phyloP scores from a whole-genome alignment of 306 rosid genomes.

The Casuarina cunninghamiana region DNA sequence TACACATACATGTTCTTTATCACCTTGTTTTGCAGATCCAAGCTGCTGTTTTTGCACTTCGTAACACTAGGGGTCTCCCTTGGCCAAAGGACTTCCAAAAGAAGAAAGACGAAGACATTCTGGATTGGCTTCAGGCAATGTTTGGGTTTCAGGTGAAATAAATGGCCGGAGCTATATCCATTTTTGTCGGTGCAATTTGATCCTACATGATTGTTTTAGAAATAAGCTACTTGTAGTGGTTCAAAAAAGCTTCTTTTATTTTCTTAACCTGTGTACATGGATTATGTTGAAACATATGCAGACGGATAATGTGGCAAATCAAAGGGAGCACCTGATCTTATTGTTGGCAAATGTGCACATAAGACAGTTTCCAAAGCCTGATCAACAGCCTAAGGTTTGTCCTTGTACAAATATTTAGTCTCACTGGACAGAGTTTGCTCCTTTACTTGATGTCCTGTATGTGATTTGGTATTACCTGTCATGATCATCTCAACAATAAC shows the following conservation, averaged over 20 bases:
- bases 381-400: conserved; percentile 97
- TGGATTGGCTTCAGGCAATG: conserved; percentile 96
- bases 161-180: conserved; percentile 6
- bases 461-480: not conserved
- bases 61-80: conserved; percentile 91
- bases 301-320: conserved; percentile 93
- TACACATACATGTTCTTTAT: conserved; percentile 2
- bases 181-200: conserved; percentile 8
- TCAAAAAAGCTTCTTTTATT: conserved; percentile 15
- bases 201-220: conserved; percentile 1
- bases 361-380: conserved; percentile 92
- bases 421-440: not conserved
- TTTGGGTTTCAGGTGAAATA: conserved; percentile 91
- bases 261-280: conserved; percentile 22
- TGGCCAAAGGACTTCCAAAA: conserved; percentile 87
- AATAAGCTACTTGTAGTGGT: not conserved
- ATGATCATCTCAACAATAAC: not conserved
- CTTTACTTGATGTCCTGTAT: not conserved
- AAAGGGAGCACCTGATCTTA: conserved; percentile 92
- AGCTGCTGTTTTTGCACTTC: conserved; percentile 93
- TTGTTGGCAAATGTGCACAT: conserved; percentile 97
- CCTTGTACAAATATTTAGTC: conserved; percentile 10
- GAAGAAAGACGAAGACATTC: conserved; percentile 85
- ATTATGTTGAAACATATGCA: conserved; percentile 35
- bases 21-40: conserved; percentile 56